Percentiles rank a stretch among this genome's conserved stretches.
Evolutionary conservation across 2,329 filamentous ascomycete species (phyloP).

Genomic region (Nannizziopsis arthrosporioides): DNA sequence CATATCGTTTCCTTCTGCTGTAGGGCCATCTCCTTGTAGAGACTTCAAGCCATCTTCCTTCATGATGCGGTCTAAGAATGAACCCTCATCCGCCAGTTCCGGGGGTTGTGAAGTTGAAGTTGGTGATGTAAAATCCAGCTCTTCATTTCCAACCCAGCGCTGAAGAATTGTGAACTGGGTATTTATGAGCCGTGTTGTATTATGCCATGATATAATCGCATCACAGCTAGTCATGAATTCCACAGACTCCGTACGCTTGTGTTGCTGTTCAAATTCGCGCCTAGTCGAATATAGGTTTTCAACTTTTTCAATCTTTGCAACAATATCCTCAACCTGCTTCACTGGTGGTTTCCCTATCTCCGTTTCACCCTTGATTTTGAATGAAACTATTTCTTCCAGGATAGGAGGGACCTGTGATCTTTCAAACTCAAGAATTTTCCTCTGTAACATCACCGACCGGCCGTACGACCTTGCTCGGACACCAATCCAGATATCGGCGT

Average conservation of each 20-base stretch:
- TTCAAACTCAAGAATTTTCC: conserved; percentile 76
- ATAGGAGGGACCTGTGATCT: conserved; percentile 59
- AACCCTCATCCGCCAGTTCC: conserved; percentile 75
- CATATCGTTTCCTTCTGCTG: conserved; percentile 68
- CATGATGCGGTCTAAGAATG: conserved; percentile 85
- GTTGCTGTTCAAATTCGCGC: conserved; percentile 58
- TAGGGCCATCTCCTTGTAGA: conserved; percentile 57
- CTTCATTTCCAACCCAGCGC: conserved; percentile 93
- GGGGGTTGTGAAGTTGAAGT: conserved; percentile 57
- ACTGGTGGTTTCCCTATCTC: conserved; percentile 80
- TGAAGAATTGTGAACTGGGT: conserved; percentile 83
- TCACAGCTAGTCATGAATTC: conserved; percentile 74
- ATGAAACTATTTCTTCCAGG: conserved; percentile 81
- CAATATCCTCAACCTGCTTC: conserved; percentile 80
- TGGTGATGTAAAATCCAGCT: conserved; percentile 76
- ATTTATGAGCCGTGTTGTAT: conserved; percentile 91
- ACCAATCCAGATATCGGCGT: conserved; percentile 73
- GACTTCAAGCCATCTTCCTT: conserved; percentile 93
- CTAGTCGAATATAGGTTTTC: conserved; percentile 77
- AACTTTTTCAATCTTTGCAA: conserved; percentile 79
- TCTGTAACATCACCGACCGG: conserved; percentile 69
- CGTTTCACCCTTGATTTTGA: conserved; percentile 85
- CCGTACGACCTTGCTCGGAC: conserved; percentile 75
- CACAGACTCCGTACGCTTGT: conserved; percentile 64
- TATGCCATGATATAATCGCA: conserved; percentile 89